Evolutionary conservation across 2,329 filamentous ascomycete species (phyloP), one percentile per base, ranked within the genome.

Genomic region (Cladorrhinum sp.): DNA sequence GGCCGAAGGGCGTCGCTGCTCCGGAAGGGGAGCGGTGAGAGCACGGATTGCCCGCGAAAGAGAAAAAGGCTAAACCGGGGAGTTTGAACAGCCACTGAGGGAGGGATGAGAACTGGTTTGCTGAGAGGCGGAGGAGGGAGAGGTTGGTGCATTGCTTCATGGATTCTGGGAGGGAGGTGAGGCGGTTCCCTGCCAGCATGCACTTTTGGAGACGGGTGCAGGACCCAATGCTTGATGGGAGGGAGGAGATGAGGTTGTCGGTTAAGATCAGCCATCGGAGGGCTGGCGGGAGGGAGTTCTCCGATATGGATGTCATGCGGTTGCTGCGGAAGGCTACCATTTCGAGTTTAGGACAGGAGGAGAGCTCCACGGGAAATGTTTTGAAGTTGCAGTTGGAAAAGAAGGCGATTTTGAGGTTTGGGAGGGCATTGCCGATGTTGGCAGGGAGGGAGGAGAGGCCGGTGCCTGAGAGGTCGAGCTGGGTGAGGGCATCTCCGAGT

Each of bases 311-410:
- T 6, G 64, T 64, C 77, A 82, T 81, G 57, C 68, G 67, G 68
- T 82, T 82, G 60, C 69, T 69, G 20, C 78, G 78, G 62, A 81
- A 81, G 3, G 77, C 78, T 36, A 80, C 75, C 76, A 79, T 81
- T 65, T 80, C 78, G n/a, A 81, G 74, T 53, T 69, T 67, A 4
- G 74, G 74, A 59, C 78, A 81, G 68, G 72, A 64, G 48, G 76
- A 74, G 20, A 81, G 70, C 59, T 74, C 72, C 13, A 63, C 64
- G 1, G 79, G 79, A 59, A 81, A 81, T 20, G 69, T 64, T 2
- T 64, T 62, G 64, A 81, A 81, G 25, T 67, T 72, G 68, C 79
- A 81, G 60, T 77, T 65, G 8, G 79, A 80, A 62, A 81, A 77
- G 65, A 80, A 79, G 24, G 75, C 74, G 18, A 79, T 71, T 65